A percentile compares a stretch with the other conserved stretches of the same genome.
phyloP scores from a whole-genome alignment of 169 alveolate species.

The Plasmodium berghei region DNA sequence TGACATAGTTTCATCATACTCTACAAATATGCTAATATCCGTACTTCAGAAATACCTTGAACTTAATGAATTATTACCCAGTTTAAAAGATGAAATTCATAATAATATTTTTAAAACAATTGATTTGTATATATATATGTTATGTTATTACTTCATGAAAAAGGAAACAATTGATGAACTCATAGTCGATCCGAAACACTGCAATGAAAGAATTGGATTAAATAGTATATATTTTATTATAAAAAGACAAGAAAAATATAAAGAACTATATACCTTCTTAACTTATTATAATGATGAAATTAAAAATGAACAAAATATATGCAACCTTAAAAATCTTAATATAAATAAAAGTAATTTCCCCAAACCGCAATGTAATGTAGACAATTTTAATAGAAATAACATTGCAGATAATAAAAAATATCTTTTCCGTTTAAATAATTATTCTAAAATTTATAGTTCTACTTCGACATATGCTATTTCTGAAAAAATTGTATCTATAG shows the following conservation, averaged over 20 bases:
- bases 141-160: slow-evolving; percentile 63
- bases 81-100: slow-evolving; percentile 52
- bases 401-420: not conserved
- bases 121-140: slow-evolving; percentile 58
- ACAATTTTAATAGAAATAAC: slow-evolving; percentile 13
- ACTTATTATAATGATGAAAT: slow-evolving; percentile 39
- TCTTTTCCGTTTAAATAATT: slow-evolving; percentile 20
- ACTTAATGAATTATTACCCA: slow-evolving; percentile 29
- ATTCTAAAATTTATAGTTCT: slow-evolving; percentile 48
- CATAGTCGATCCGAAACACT: slow-evolving; percentile 17
- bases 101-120: slow-evolving; percentile 54
- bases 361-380: slow-evolving; percentile 20
- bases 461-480: slow-evolving; percentile 52
- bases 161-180: slow-evolving; percentile 50
- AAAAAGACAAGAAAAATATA: slow-evolving; percentile 67
- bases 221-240: slow-evolving; percentile 49
- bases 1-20: slow-evolving; percentile 43
- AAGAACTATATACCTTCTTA: slow-evolving; percentile 33
- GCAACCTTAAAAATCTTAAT: slow-evolving; percentile 17
- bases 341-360: slow-evolving; percentile 1
- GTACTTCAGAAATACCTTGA: slow-evolving; percentile 42
- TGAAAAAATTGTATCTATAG: slow-evolving; percentile 57
- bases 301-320: slow-evolving; percentile 7
- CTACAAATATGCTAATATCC: slow-evolving; percentile 28
- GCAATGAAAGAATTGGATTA: slow-evolving; percentile 36